Conservation (phyloP, 129 eudicot species). For the Flaveria bidentis region DNA sequence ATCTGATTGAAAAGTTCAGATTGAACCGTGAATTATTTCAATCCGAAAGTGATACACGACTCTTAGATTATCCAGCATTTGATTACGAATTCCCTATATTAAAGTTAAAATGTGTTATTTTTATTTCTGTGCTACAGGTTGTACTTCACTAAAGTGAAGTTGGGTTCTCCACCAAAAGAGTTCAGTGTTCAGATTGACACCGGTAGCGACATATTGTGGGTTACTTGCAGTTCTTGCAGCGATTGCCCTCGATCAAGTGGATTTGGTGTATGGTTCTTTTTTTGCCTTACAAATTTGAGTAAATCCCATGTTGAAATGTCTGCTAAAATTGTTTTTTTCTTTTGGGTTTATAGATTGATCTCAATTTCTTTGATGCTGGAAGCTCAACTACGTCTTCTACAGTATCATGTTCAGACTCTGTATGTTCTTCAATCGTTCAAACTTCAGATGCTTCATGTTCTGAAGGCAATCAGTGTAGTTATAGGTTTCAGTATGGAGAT, state of each 20-base stretch:
- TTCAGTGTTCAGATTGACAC: conserved; percentile 94
- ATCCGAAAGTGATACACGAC: no score
- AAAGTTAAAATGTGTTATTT: conserved; percentile 19
- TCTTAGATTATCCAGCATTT: no score
- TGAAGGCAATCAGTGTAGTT: conserved; percentile 69
- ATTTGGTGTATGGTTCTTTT: conserved; percentile 62
- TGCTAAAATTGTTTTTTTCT: neutral
- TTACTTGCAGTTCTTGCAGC: conserved; percentile 73
- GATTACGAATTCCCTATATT: no score
- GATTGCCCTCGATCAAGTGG: conserved; percentile 88
- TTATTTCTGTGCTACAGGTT: conserved; percentile 44
- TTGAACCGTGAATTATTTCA: no score
- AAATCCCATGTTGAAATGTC: conserved; percentile 6
- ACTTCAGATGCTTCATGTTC: conserved; percentile 73
- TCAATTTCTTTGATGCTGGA: conserved; percentile 62
- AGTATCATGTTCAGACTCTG: conserved; percentile 76
- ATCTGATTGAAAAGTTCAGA: no score
- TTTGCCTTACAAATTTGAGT: neutral
- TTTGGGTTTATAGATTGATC: conserved; percentile 53
- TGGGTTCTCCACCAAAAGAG: conserved; percentile 93
- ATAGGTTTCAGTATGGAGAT: conserved; percentile 79
- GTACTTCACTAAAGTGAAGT: conserved; percentile 76
- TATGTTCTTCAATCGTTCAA: conserved; percentile 62
- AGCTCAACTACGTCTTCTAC: conserved; percentile 73
- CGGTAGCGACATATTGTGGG: conserved; percentile 94